Base-by-base conservation (phyloP, 2,329 filamentous ascomycete species). In the Talaromyces sp. region DNA sequence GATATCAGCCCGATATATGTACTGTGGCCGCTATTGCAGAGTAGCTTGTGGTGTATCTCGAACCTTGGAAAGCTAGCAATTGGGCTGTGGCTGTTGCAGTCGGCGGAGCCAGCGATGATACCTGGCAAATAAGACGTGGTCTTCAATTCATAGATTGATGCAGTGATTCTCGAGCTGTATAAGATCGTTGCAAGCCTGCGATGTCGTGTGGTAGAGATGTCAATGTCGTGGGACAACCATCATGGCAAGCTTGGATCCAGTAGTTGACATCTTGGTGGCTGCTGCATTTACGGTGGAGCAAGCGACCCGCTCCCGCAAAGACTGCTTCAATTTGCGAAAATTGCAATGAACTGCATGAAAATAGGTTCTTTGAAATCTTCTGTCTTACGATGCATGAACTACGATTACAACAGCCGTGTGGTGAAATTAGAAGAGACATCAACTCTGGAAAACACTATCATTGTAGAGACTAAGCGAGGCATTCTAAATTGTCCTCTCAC, bases 251-350 rank as follows among this genome's bases (percentile, higher is more conserved):
- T 56, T 31, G 49, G 15, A n/a, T n/a, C n/a, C n/a, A 53, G 17
- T 36, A 36, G 11, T 56, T 36, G n/a, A 36, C n/a, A 6, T 56
- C 53, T 38, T 5, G 36, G 31, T 53, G 64, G 67, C 68, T 69
- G 64, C 62, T 65, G 68, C 69, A 63, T 54, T 67, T 72, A 72
- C 70, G 71, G 70, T 70, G 68, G 71, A 72, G 71, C 69, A 71
- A 66, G 71, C 65, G 66, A 40, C n/a, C 67, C 67, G 63, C 63
- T 53, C 62, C 63, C 67, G 71, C 71, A 70, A 51, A 59, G 27
- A 51, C 29, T 53, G 13, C 47, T 29, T 29, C 47, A 10, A 29
- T 53, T 17, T 53, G 25, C 10, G 43, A 34, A 54, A 54, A 54
- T 8, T 53, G 15, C 49, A n/a, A 45, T 45, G 17, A 19, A 17